A percentile compares a stretch with the other conserved stretches of the same genome.
Evolutionary conservation across 371 early-diverging fungal species (phyloP).

Genomic region (Mucor lusitanicus): DNA sequence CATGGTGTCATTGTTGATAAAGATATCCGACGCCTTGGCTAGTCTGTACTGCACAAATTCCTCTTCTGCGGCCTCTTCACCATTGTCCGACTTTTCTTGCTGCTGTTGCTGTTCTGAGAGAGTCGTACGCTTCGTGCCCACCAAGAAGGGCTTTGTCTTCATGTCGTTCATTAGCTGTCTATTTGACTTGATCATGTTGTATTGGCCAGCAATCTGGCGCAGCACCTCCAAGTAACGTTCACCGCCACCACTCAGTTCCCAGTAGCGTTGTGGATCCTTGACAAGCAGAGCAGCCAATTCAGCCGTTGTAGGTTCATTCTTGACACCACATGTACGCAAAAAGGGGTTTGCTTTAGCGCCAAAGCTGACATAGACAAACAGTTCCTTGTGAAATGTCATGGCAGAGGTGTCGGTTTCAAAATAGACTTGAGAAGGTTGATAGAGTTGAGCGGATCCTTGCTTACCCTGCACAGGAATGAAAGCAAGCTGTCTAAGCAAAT

Average conservation of each 20-base stretch:
- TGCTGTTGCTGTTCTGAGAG: slow-evolving; percentile 12
- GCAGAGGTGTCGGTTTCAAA: slow-evolving; percentile 55
- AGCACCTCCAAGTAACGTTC: slow-evolving; percentile 75
- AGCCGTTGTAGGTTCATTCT: slow-evolving; percentile 78
- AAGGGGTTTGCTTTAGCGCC: slow-evolving; percentile 75
- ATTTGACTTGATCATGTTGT: slow-evolving; percentile 49
- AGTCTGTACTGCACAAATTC: slow-evolving; percentile 63
- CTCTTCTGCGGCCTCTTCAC: slow-evolving; percentile 25
- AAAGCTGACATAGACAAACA: slow-evolving; percentile 77
- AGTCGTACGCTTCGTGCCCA: slow-evolving; percentile 47
- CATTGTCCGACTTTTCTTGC: slow-evolving; percentile 7
- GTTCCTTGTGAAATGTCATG: slow-evolving; percentile 47
- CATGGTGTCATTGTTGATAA: slow-evolving; percentile 80
- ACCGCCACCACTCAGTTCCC: slow-evolving; percentile 65
- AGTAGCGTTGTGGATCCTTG: slow-evolving; percentile 69
- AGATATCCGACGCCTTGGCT: slow-evolving; percentile 73
- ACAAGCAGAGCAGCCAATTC: slow-evolving; percentile 78
- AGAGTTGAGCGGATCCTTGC: slow-evolving; percentile 20
- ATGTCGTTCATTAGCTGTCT: slow-evolving; percentile 57
- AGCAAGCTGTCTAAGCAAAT: slow-evolving; percentile 38
- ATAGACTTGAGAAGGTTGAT: slow-evolving; percentile 60
- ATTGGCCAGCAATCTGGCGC: slow-evolving; percentile 77
- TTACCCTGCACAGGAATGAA: slow-evolving; percentile 66
- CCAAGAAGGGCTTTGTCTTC: slow-evolving; percentile 59
- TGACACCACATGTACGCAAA: slow-evolving; percentile 83